Conservation (phyloP, 2,329 filamentous ascomycete species). For the Juglanconis oblonga region DNA sequence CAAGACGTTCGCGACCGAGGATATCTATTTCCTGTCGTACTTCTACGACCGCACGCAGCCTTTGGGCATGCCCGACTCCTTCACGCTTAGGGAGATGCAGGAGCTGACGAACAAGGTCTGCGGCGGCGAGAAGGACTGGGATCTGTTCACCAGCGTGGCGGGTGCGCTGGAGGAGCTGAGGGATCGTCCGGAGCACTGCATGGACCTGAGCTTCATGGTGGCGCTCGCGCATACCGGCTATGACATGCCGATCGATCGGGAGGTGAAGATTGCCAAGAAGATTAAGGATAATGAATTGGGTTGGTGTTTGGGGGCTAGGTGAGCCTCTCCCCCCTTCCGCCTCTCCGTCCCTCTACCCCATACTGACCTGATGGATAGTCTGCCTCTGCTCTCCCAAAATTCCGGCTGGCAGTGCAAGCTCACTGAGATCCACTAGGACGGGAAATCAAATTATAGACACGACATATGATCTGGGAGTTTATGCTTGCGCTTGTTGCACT, state of each 20-base stretch:
- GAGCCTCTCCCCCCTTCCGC: constrained; percentile 32
- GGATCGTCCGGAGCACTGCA: constrained; percentile 83
- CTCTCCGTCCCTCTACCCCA: neutral
- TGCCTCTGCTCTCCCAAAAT: constrained; percentile 75
- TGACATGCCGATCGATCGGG: constrained; percentile 93
- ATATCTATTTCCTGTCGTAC: constrained; percentile 96
- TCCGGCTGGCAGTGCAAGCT: constrained; percentile 92
- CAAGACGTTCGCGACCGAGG: constrained; percentile 88
- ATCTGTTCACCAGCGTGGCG: constrained; percentile 72
- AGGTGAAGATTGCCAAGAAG: constrained; percentile 98
- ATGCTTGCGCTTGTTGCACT: neutral
- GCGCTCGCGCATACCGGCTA: constrained; percentile 91
- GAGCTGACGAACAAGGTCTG: constrained; percentile 85
- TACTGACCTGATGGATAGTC: constrained; percentile 45
- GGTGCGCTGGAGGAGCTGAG: constrained; percentile 76
- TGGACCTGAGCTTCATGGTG: constrained; percentile 96
- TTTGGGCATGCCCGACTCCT: constrained; percentile 97
- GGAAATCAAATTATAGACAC: constrained; percentile 21
- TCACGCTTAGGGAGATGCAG: constrained; percentile 86
- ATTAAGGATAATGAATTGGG: constrained; percentile 95
- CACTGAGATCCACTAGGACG: constrained; percentile 62
- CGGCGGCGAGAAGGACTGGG: constrained; percentile 73
- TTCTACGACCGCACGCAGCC: constrained; percentile 95
- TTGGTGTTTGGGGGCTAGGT: constrained; percentile 97
- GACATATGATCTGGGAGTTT: constrained; percentile 17